A percentile compares a stretch with the other conserved stretches of the same genome.
Evolutionary conservation across 2,329 filamentous ascomycete species (phyloP).

Genomic region (Ceratocystis papillata): DNA sequence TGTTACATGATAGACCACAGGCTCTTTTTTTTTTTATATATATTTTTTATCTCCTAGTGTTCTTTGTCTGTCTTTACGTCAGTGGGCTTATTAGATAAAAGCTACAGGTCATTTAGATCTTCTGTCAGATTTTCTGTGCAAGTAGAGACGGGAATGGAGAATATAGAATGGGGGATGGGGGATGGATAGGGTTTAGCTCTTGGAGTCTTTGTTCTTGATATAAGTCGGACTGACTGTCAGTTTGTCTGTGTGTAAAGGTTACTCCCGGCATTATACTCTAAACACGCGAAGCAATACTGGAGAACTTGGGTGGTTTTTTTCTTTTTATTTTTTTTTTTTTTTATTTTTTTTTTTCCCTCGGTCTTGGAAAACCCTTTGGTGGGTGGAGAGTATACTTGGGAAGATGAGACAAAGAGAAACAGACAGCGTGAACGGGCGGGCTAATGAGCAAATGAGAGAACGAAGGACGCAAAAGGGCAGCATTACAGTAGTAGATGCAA

Average conservation of each 20-base stretch:
- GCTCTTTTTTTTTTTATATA: background rate
- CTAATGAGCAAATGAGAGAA: background rate
- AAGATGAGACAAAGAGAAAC: background rate
- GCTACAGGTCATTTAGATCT: background rate
- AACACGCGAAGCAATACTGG: background rate
- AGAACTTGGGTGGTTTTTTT: background rate
- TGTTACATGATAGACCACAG: slow-evolving; percentile 3
- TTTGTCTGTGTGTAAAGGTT: slow-evolving; percentile 11
- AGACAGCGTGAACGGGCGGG: background rate
- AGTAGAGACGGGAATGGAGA: background rate
- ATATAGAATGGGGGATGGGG: background rate
- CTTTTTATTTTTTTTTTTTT: too few relatives aligned
- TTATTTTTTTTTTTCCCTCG: too few relatives aligned
- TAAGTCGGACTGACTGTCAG: background rate
- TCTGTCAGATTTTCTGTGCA: background rate
- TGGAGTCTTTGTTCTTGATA: background rate
- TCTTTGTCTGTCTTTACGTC: too few relatives aligned
- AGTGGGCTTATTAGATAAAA: background rate
- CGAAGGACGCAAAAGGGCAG: background rate
- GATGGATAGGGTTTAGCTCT: background rate
- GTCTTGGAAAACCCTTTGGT: too few relatives aligned
- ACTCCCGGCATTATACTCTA: slow-evolving; percentile 7
- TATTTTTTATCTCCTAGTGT: background rate
- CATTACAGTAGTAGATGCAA: background rate
- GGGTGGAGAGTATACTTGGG: too few relatives aligned